A percentile compares a stretch with the other conserved stretches of the same genome.
phyloP scores from a whole-genome alignment of 2,329 filamentous ascomycete species.

The Escovopsis sp. region DNA sequence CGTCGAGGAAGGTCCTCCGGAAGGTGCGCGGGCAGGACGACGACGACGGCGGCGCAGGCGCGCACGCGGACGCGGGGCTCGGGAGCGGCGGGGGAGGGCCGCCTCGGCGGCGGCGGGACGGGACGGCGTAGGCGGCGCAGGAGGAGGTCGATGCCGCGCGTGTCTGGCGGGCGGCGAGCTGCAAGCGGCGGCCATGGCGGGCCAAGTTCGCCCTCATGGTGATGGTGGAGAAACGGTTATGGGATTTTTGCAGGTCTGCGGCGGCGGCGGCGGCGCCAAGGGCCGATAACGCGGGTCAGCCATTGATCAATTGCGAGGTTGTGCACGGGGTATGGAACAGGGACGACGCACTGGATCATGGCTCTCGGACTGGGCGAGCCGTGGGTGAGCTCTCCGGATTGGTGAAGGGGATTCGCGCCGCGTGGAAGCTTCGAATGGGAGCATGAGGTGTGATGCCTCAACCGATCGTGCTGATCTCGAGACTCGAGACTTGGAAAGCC shows the following conservation, averaged over 20 bases:
- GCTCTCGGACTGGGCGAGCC: not conserved
- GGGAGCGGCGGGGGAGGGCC: constrained; percentile 13
- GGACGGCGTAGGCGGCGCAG: constrained; percentile 18
- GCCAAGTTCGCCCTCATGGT: constrained; percentile 31
- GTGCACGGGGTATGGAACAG: not conserved
- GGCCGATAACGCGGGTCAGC: not conserved
- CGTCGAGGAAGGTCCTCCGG: constrained; percentile 39
- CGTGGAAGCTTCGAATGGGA: too few relatives aligned
- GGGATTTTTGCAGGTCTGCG: constrained; percentile 5
- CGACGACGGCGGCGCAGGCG: too few relatives aligned
- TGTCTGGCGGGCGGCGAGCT: constrained; percentile 16
- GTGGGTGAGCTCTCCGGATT: not conserved
- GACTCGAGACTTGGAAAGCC: too few relatives aligned
- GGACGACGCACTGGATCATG: constrained; percentile 1
- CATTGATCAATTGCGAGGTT: constrained; percentile 2
- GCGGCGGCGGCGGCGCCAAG: too few relatives aligned
- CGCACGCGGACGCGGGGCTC: constrained; percentile 8
- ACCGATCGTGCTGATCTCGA: too few relatives aligned
- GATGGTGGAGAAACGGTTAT: constrained; percentile 7
- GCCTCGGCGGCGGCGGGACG: constrained; percentile 17
- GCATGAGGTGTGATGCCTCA: too few relatives aligned
- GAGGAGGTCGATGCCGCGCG: constrained; percentile 15
- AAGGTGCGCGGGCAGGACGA: constrained; percentile 7
- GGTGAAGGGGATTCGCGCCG: too few relatives aligned
- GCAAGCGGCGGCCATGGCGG: constrained; percentile 28